A percentile compares a stretch with the other conserved stretches of the same genome.
Evolutionary conservation across 2,329 filamentous ascomycete genomes (phyloP).

Genomic region (Stachybotrys chartarum): DNA sequence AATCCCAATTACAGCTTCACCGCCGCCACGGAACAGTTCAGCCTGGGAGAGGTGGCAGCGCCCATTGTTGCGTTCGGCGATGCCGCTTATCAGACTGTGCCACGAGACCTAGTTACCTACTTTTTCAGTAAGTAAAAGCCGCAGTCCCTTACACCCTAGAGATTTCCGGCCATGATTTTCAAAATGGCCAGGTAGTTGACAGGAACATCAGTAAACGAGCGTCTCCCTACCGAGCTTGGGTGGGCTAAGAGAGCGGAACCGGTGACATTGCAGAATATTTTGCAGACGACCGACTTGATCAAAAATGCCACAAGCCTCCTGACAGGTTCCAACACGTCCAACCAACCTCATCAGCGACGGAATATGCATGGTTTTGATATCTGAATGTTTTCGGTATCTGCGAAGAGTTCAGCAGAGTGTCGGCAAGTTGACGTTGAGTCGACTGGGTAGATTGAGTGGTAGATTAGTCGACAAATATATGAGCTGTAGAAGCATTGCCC

Average conservation of each 20-base stretch:
- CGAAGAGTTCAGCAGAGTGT: background rate
- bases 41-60: slow-evolving; percentile 41
- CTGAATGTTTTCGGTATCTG: background rate
- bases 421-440: background rate
- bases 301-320: background rate
- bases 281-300: background rate
- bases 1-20: slow-evolving; percentile 44
- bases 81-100: slow-evolving; percentile 27
- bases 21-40: slow-evolving; percentile 32
- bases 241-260: slow-evolving; percentile 1
- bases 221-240: slow-evolving; percentile 4
- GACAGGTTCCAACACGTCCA: background rate
- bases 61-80: slow-evolving; percentile 44
- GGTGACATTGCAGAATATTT: background rate
- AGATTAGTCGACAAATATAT: background rate
- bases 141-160: background rate
- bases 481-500: background rate
- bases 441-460: background rate
- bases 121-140: slow-evolving; percentile 32
- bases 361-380: background rate
- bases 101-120: slow-evolving; percentile 31
- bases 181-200: background rate
- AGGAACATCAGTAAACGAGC: slow-evolving; percentile 2
- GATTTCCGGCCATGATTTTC: background rate
- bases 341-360: background rate